These are phyloP conservation scores for Erythrophleum ivorense DNA, from an alignment of 331 rosid species.

Conservation along the genomic window DNA sequence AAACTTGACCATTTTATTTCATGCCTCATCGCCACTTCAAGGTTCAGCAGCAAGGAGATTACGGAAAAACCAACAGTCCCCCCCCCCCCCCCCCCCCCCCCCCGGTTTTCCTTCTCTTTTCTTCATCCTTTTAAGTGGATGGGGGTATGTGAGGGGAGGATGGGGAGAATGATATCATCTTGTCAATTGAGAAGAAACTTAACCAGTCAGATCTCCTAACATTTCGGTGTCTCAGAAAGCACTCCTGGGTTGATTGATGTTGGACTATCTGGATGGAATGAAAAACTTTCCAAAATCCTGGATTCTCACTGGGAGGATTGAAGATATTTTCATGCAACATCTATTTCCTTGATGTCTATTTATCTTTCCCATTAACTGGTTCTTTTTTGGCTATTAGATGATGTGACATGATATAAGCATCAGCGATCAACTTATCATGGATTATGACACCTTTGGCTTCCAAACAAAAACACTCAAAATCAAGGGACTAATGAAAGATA, in stretches of 20 bases:
- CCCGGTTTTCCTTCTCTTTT: neutral
- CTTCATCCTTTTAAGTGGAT: neutral
- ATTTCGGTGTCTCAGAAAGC: neutral
- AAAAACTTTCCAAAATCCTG: conserved; percentile 17
- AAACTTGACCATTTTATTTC: neutral
- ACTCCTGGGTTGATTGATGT: neutral
- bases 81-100: too few species aligned
- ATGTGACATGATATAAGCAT: neutral
- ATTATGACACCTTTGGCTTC: neutral
- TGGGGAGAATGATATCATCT: neutral
- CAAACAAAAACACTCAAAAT: conserved; percentile 2
- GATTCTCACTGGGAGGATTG: neutral
- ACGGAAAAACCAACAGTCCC: neutral
- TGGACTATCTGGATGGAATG: neutral
- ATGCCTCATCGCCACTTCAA: conserved; percentile 9
- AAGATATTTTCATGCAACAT: neutral
- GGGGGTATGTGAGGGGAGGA: neutral
- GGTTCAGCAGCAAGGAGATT: conserved; percentile 6
- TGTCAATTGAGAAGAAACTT: conserved; percentile 1
- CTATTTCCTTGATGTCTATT: neutral
- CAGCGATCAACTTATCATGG: neutral
- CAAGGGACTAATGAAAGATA: neutral
- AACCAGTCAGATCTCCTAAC: neutral
- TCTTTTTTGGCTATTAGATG: neutral
- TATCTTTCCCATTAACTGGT: neutral